A percentile compares a stretch with the other conserved stretches of the same genome.
Evolutionary conservation across 257 asterid species (phyloP).

Genomic region (Euphrasia confusa): DNA sequence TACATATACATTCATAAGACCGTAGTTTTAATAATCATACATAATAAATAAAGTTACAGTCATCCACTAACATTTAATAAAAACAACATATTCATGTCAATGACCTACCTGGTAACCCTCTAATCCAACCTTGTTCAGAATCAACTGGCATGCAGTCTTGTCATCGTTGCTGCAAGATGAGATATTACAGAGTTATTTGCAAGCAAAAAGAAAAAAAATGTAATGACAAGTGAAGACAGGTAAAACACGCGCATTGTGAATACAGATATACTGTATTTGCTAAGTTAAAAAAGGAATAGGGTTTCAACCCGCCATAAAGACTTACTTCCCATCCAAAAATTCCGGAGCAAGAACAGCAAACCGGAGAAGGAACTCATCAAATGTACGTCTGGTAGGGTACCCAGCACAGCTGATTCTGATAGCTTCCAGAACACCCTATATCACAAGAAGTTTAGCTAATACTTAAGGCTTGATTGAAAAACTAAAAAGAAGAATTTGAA

Average conservation of each 20-base stretch:
- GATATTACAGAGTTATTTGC: conserved; percentile 13
- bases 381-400: conserved; percentile 95
- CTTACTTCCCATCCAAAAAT: conserved; percentile 69
- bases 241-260: conserved; percentile 5
- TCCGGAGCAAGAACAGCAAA: conserved; percentile 97
- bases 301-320: conserved; percentile 21
- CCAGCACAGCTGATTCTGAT: conserved; percentile 99
- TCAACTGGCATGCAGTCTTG: conserved; percentile 62
- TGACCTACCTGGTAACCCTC: conserved; percentile 71
- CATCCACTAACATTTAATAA: conserved; percentile 15
- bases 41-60: conserved; percentile 5
- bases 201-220: conserved; percentile 18
- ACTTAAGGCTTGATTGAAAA: conserved; percentile 15
- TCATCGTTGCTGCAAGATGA: conserved; percentile 56
- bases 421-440: conserved; percentile 96
- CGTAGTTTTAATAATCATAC: conserved; percentile 12
- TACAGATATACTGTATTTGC: conserved; percentile 1
- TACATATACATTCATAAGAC: conserved; percentile 10
- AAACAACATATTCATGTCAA: conserved; percentile 4
- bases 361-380: conserved; percentile 93
- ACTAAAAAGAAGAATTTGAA: neutral
- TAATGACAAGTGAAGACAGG: conserved; percentile 16
- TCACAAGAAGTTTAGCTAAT: conserved; percentile 14
- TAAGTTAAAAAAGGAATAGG: conserved; percentile 8
- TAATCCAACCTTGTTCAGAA: conserved; percentile 68